Evolutionary conservation across 495 filamentous ascomycete species (phyloP).

Genomic region (Neurospora sp.): DNA sequence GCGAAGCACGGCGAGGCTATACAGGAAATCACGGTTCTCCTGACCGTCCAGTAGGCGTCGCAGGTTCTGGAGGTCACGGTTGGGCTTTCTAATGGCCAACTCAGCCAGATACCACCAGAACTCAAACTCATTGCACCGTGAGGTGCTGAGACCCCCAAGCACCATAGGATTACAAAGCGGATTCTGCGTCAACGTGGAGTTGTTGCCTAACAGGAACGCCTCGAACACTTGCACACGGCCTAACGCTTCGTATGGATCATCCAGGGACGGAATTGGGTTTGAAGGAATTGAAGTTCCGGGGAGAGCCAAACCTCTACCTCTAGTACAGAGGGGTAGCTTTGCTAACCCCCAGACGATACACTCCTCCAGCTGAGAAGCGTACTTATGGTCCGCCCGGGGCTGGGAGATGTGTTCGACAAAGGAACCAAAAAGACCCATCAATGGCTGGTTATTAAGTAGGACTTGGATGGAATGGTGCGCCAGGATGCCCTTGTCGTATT

Average conservation of each 20-base stretch:
- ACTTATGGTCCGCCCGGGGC: slow-evolving; percentile 49
- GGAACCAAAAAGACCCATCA: slow-evolving; percentile 53
- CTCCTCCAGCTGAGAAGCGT: slow-evolving; percentile 54
- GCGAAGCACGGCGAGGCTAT: slow-evolving; percentile 73
- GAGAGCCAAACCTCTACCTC: slow-evolving; percentile 12
- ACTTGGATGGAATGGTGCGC: slow-evolving; percentile 16
- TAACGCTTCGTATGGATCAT: slow-evolving; percentile 51
- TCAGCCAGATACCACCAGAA: slow-evolving; percentile 73
- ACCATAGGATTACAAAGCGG: slow-evolving; percentile 30
- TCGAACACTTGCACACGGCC: slow-evolving; percentile 65
- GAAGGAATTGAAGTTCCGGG: slow-evolving; percentile 15
- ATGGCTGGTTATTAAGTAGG: slow-evolving; percentile 46
- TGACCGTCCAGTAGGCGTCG: slow-evolving; percentile 62
- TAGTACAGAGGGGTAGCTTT: slow-evolving; percentile 17
- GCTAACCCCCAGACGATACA: slow-evolving; percentile 62
- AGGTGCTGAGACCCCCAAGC: slow-evolving; percentile 37
- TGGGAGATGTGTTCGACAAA: slow-evolving; percentile 42
- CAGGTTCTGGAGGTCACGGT: slow-evolving; percentile 39
- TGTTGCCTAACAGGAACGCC: slow-evolving; percentile 54
- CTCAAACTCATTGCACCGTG: slow-evolving; percentile 53
- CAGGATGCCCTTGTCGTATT: slow-evolving; percentile 25
- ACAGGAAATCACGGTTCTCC: slow-evolving; percentile 87
- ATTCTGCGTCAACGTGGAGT: slow-evolving; percentile 45
- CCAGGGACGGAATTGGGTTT: slow-evolving; percentile 13
- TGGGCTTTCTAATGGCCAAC: slow-evolving; percentile 46